Evolutionary conservation across 2,329 filamentous ascomycete genomes (phyloP).

Genomic region (Penicillium sp.): DNA sequence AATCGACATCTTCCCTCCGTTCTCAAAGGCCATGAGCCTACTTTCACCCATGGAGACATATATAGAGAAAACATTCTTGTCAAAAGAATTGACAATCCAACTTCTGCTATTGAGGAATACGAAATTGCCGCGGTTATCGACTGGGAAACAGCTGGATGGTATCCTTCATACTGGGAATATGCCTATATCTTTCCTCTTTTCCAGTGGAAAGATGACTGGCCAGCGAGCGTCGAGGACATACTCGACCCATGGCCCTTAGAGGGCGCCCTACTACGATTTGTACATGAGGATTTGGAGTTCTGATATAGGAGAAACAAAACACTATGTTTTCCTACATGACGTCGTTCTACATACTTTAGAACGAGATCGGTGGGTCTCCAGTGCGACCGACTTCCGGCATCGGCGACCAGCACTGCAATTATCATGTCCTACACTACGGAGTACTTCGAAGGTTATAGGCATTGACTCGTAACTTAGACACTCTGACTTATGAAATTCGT

Average conservation of each 20-base stretch:
- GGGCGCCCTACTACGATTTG: conserved; percentile 19
- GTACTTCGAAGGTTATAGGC: neutral
- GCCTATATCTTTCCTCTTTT: conserved; percentile 20
- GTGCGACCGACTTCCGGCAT: neutral
- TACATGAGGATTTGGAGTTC: conserved; percentile 21
- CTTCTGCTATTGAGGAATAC: conserved; percentile 13
- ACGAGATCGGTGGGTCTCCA: neutral
- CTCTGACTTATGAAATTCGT: neutral
- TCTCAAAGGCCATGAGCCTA: too few relatives aligned
- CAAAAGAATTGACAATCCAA: conserved; percentile 9
- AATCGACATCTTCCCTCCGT: too few relatives aligned
- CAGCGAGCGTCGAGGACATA: conserved; percentile 22
- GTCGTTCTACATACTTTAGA: too few relatives aligned
- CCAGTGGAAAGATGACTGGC: conserved; percentile 26
- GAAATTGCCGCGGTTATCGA: conserved; percentile 20
- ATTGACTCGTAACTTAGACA: neutral
- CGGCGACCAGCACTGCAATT: neutral
- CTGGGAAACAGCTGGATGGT: conserved; percentile 28
- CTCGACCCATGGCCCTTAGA: conserved; percentile 18
- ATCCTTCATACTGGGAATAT: conserved; percentile 28
- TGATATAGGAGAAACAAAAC: conserved; percentile 1
- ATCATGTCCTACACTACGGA: neutral
- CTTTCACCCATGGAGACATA: conserved; percentile 19
- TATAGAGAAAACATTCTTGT: conserved; percentile 21
- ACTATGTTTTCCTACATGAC: too few relatives aligned